Evolutionary conservation across 164 flowering plant species (phyloP), one percentile per base, ranked within the genome.

Genomic region (Macadamia integrifolia): DNA sequence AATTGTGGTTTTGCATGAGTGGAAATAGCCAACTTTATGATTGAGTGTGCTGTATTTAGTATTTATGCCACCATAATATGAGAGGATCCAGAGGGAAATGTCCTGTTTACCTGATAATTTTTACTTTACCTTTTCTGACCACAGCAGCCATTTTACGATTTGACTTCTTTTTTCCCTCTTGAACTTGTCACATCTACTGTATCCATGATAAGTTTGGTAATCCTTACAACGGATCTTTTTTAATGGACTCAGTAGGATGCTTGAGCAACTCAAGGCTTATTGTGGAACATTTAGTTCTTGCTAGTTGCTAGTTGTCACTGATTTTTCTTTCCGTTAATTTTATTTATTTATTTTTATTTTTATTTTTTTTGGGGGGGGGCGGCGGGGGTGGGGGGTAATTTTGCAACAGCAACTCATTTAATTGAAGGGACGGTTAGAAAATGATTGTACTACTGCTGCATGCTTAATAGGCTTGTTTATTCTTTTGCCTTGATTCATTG

Each of bases 401-500:
- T 23, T 23, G 40, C 40, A 5, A 35, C 40, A 35, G 40, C 40
- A 2, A 0, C 5, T 2, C 40, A 35, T 35, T 35, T 35, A 2
- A 35, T 35, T 35, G 40, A 35, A 35, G 3, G 40, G 40, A 2
- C 56, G 17, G 61, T 32, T 66, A 23, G 32, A 13, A 18, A 18
- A n/a, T 56, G 15, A 32, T 29, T 31, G 29, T 9, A 31, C 28
- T 23, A 29, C n/a, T 40, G 49, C 29, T 56, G 23, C 52, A 28
- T 28, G 5, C 15, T 30, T 57, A 35, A 3, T 18, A 50, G 52
- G 46, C 30, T 7, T 65, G 17, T 28, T 67, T 71, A 31, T 69
- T n/a, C 50, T 1, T 28, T 66, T 30, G 40, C 66, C 61, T 68
- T 69, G 52, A 44, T 69, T 61, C 50, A 18, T 15, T 72, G 32